Evolutionary conservation across 352 stramenopile species (phyloP), one percentile per base, ranked within the genome.

Genomic region (Phytophthora palmivora): DNA sequence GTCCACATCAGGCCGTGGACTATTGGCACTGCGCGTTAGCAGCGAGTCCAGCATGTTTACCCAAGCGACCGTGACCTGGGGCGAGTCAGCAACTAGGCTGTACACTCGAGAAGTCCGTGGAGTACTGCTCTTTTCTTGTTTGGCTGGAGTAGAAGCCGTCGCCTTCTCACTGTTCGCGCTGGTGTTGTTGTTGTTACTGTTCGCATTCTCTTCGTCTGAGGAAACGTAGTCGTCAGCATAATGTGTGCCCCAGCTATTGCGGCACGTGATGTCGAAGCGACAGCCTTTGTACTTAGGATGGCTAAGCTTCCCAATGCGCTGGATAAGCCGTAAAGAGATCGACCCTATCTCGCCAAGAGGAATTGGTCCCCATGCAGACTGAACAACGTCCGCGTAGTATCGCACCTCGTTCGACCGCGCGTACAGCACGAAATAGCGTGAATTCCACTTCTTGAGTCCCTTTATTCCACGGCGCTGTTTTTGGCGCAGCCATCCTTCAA

Each of bases 371-470:
- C 85, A 94, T 12, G 83, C 85, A 11, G 82, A 92, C 55, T 84
- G 78, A 21, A 91, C 83, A 15, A 94, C 82, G 46, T 94, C 85
- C 1, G 81, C 70, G 55, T 92, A 94, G 59, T 94, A 94, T 12
- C 85, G 76, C 36, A 94, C 68, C 49, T 94, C 85, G 54, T 89
- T 91, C 2, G 74, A 84, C 45, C 78, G 77, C 12, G 79, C 79
- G 61, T 92, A 91, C 4, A 92, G 64, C 47, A 94, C 85, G 52
- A 92, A 94, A 49, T 92, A 92, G 33, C 83, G 78, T 48, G 79
- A 81, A 56, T 92, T 92, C 85, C 85, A 94, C 67, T 91, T 91
- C 67, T 92, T 94, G 49, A 92, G 77, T 9, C 85, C 85, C 36
- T 91, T 91, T 34, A 92, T 77, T 19, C 83, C 83, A 7, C 85